These are phyloP conservation scores for Plasmodium gaboni DNA, from an alignment of 169 alveolate species.

Conservation along the genomic window DNA sequence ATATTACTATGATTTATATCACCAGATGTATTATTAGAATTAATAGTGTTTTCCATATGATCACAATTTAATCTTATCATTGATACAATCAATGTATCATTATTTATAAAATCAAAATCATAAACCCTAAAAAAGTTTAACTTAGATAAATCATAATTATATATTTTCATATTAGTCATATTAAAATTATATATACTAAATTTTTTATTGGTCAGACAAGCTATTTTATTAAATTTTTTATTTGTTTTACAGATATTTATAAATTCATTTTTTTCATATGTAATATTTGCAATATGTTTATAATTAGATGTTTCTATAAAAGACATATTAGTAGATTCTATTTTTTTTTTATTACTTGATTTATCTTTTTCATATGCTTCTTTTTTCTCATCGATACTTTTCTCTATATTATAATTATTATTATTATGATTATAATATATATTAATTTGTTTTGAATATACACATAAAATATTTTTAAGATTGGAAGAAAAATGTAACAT, in stretches of 20 bases:
- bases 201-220: conserved; percentile 38
- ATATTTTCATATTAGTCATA: neutral
- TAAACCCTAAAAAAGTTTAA: conserved; percentile 20
- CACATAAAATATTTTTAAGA: conserved; percentile 24
- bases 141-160: conserved; percentile 27
- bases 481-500: conserved; percentile 4
- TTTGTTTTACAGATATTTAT: conserved; percentile 5
- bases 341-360: neutral
- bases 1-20: too few species aligned
- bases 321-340: neutral
- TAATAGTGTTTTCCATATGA: too few species aligned
- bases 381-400: neutral
- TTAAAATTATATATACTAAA: conserved; percentile 32
- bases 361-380: neutral
- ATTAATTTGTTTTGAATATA: conserved; percentile 11
- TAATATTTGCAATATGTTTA: conserved; percentile 25
- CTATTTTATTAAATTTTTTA: conserved; percentile 26
- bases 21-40: too few species aligned
- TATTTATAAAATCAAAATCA: conserved; percentile 23
- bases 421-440: conserved; percentile 18
- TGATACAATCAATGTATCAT: conserved; percentile 19
- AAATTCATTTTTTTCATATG: conserved; percentile 19
- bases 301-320: conserved; percentile 2
- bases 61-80: neutral
- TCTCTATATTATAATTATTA: neutral